Evolutionary conservation across 805 yeast species (phyloP).

Genomic region (Huiozyma naganishii): DNA sequence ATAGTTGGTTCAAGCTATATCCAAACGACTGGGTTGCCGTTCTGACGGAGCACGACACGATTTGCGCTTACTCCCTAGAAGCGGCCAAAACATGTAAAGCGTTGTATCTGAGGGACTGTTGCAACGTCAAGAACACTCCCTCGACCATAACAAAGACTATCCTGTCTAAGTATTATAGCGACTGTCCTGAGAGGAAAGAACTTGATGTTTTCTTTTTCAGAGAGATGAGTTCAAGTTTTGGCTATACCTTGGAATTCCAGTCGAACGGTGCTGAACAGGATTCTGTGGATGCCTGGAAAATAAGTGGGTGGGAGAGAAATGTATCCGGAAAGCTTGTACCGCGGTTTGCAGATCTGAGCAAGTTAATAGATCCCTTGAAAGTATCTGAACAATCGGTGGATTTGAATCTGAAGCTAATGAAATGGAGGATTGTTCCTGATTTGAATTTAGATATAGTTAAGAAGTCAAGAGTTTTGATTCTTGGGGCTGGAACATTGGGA

Average conservation of each 20-base stretch:
- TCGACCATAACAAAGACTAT: constrained; percentile 51
- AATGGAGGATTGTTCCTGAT: constrained; percentile 88
- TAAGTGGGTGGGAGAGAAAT: constrained; percentile 89
- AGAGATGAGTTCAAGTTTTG: constrained; percentile 23
- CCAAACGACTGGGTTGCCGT: constrained; percentile 23
- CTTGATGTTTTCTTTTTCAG: constrained; percentile 35
- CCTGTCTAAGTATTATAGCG: constrained; percentile 33
- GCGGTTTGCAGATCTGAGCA: constrained; percentile 70
- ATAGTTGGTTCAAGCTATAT: constrained; percentile 13
- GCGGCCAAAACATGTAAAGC: constrained; percentile 7
- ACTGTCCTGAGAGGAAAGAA: constrained; percentile 25
- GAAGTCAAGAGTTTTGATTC: constrained; percentile 51
- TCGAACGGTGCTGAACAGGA: neutral
- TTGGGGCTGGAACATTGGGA: constrained; percentile 97
- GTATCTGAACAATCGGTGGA: constrained; percentile 89
- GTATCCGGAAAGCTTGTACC: constrained; percentile 65
- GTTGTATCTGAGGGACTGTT: constrained; percentile 33
- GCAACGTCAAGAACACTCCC: constrained; percentile 30
- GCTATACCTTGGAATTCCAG: neutral
- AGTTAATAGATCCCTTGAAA: constrained; percentile 68
- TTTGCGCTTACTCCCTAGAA: constrained; percentile 11
- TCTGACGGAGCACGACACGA: constrained; percentile 9
- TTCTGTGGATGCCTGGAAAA: constrained; percentile 27
- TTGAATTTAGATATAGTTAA: constrained; percentile 58
- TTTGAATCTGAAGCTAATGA: constrained; percentile 83